These are phyloP conservation scores for Yarrowia osloensis DNA, from an alignment of 805 yeast genomes.

Conservation along the genomic window DNA sequence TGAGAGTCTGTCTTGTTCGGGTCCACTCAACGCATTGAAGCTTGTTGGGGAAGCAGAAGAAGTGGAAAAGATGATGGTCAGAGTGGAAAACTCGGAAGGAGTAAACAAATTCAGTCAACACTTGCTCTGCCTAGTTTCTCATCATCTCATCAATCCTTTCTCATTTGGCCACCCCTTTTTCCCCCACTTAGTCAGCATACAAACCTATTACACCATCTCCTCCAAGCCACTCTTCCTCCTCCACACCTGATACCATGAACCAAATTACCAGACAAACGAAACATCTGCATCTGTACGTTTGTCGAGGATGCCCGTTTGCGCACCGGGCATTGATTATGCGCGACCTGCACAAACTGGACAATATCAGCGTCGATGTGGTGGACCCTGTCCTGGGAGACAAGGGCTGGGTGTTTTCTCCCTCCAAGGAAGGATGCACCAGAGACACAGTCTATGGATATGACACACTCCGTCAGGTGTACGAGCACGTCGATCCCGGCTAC, in stretches of 20 bases:
- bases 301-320: constrained; percentile 95
- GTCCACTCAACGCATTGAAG: too few species aligned
- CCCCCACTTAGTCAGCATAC: too few species aligned
- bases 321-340: constrained; percentile 78
- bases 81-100: too few species aligned
- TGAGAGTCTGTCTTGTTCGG: too few species aligned
- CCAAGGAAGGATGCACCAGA: constrained; percentile 52
- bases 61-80: too few species aligned
- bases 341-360: constrained; percentile 65
- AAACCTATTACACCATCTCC: not conserved
- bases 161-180: too few species aligned
- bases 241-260: not conserved
- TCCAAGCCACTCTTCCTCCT: not conserved
- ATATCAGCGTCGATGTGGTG: constrained; percentile 63
- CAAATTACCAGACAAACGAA: not conserved
- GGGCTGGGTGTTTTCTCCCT: constrained; percentile 82
- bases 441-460: constrained; percentile 62
- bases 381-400: constrained; percentile 85
- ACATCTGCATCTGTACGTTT: constrained; percentile 54
- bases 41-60: too few species aligned
- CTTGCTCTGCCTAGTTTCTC: too few species aligned
- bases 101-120: too few species aligned
- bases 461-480: constrained; percentile 70
- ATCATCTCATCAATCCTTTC: too few species aligned
- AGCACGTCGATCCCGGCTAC: constrained; percentile 72